Conservation (phyloP, 495 filamentous ascomycete species). For the Neurospora tetrasperma region DNA sequence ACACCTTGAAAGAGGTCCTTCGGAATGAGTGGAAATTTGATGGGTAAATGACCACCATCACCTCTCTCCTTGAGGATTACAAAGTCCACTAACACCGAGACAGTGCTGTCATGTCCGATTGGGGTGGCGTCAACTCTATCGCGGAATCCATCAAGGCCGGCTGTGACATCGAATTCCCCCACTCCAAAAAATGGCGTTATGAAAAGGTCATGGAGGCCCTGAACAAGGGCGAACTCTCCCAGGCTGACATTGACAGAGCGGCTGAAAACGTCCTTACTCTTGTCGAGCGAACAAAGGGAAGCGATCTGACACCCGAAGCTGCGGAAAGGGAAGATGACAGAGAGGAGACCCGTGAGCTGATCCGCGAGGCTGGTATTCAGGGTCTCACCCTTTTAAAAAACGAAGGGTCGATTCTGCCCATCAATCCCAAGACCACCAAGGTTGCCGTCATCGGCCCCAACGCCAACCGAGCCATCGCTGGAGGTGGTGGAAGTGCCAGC, state of each 20-base stretch:
- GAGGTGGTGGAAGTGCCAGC: constrained; percentile 73
- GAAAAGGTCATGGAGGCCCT: constrained; percentile 53
- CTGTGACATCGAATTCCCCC: constrained; percentile 72
- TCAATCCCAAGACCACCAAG: constrained; percentile 48
- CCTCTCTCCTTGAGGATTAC: not conserved
- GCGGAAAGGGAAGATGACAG: constrained; percentile 54
- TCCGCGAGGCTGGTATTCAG: constrained; percentile 60
- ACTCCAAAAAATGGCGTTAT: constrained; percentile 59
- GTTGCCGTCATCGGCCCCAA: constrained; percentile 80
- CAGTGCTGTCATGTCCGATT: constrained; percentile 65
- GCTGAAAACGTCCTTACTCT: constrained; percentile 59
- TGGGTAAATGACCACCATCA: constrained; percentile 33
- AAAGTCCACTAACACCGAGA: constrained; percentile 8
- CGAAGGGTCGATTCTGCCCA: constrained; percentile 53
- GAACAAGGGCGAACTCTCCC: constrained; percentile 47
- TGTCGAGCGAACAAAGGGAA: constrained; percentile 52
- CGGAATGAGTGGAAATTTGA: constrained; percentile 70
- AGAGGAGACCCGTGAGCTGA: constrained; percentile 53
- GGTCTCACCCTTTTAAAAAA: constrained; percentile 76
- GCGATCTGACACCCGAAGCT: constrained; percentile 49
- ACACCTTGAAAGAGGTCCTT: constrained; percentile 61
- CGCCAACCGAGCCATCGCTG: constrained; percentile 63
- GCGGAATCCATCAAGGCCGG: constrained; percentile 62
- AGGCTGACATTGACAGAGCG: constrained; percentile 36
- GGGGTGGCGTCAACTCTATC: constrained; percentile 61